These are phyloP conservation scores for Scytalidium lignicola DNA, from an alignment of 2,329 filamentous ascomycete species.

Conservation along the genomic window DNA sequence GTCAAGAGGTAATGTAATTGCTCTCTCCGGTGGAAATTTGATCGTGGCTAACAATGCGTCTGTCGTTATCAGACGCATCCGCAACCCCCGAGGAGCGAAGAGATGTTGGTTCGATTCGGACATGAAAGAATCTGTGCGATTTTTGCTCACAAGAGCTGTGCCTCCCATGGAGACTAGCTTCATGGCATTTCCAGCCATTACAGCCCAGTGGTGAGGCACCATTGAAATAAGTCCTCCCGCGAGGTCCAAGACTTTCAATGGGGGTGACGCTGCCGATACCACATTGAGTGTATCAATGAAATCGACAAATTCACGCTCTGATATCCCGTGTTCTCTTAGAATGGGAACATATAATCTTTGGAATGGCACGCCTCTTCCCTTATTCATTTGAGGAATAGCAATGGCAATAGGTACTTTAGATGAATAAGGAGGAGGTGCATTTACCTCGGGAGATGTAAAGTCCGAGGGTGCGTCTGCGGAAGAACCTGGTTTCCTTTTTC, in stretches of 20 bases:
- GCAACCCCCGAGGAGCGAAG: conserved; percentile 28
- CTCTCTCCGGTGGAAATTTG: too few relatives aligned
- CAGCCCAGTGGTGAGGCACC: conserved; percentile 24
- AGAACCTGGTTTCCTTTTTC: too few relatives aligned
- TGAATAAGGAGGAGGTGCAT: too few relatives aligned
- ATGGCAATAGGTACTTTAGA: too few relatives aligned
- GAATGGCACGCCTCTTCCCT: conserved; percentile 16
- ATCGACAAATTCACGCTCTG: conserved; percentile 22
- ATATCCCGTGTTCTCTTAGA: conserved; percentile 19
- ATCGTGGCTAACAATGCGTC: conserved; percentile 20
- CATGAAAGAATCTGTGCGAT: conserved; percentile 24
- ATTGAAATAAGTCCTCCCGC: conserved; percentile 20
- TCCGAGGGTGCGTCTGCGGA: too few relatives aligned
- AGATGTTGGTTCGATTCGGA: conserved; percentile 25
- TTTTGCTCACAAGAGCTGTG: conserved; percentile 19
- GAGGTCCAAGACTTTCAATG: conserved; percentile 21
- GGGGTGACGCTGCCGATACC: conserved; percentile 26
- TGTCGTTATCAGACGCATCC: conserved; percentile 21
- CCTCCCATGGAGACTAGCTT: conserved; percentile 17
- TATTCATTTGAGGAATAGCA: conserved; percentile 9
- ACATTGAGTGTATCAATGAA: conserved; percentile 34
- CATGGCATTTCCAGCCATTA: conserved; percentile 16
- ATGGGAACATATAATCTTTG: conserved; percentile 21
- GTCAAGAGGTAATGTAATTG: too few relatives aligned
- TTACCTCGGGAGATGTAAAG: too few relatives aligned